Evolutionary conservation across 148 eudicot genomes (phyloP), one percentile per base, ranked within the genome.

Genomic region (Vaccinium myrtillus): DNA sequence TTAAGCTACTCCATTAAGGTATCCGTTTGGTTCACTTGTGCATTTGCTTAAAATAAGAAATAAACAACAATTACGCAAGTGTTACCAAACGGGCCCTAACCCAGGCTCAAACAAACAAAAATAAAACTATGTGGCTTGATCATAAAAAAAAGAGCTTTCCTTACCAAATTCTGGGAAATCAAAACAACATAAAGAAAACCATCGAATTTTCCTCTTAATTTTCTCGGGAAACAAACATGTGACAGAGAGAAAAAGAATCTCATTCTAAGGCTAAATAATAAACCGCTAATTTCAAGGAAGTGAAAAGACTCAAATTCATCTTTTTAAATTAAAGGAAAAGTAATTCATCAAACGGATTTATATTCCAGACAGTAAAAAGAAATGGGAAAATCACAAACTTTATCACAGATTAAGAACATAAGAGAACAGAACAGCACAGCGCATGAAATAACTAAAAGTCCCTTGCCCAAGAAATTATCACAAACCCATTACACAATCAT

Each of bases 211-310:
- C 49, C 79, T 63, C 48, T 27, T 48, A 4, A 4, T 19, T 73
- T 83, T 83, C 63, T 82, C 30, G 63, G 13, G 77, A 82, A 70
- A 7, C 83, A 81, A 81, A 81, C 83, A 81, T 0, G 25, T 6
- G 48, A 30, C 4, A 48, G 58, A 49, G 7, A 23, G 70, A 69
- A 25, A 25, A 82, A 74, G 46, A 74, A 46, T 27, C 58, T 8
- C n/a, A 8, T 43, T 51, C 75, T 14, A 18, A 55, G 27, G 16
- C 54, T 25, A 46, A 46, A 65, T 25, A 67, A 67, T 25, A 79
- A 70, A 0, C 21, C 43, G 50, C 63, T 8, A 32, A 53, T 13
- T 11, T 16, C 46, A 67, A 27, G 77, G 10, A 82, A 69, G 14
- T 25, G 48, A 82, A 48, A 25, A 82, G 48, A 36, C 67, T 63